Evolutionary conservation across 331 rosid species (phyloP), one percentile per base, ranked within the genome.

Genomic region (Quercus phellos): DNA sequence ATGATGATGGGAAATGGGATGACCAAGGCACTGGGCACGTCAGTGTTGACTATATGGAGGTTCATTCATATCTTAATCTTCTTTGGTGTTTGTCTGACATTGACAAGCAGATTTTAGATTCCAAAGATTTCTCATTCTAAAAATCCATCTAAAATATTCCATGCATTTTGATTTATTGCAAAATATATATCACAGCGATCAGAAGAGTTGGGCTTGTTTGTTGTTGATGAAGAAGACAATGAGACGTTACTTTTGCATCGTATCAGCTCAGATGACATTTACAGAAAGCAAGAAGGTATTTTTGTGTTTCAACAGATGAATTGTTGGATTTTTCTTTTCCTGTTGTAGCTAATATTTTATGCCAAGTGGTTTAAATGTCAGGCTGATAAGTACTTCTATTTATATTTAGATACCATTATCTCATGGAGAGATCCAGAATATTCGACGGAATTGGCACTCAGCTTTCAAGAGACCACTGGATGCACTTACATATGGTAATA

Each of bases 341-440:
- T 21, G 55, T 70, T 43, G 56, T 24, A 46, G 34, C 74, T 24
- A 42, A 50, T 26, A 12, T 22, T 1, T 56, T 58, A 14, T 61
- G 68, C 17, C 27, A 32, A 32, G 38, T 32, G 71, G 16, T 66
- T 32, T 64, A n/a, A 66, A 29, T 61, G 69, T 32, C 14, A 3
- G 50, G 70, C 24, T 64, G 12, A 66, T 34, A 51, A 55, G 68
- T 13, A 73, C 64, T 29, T 53, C 66, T 81, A 76, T 75, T 69
- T 74, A 50, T 84, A 18, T 35, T 77, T 79, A 94, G 98, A 92
- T 83, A 89, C 98, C 58, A 94, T 94, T 68, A 92, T 94, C 81
- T 94, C 98, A 29, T 94, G 98, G 98, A 94, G 95, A 80, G 98
- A 94, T 82, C 95, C 93, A n/a, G 97, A 94, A 78, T 87, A 87